A percentile compares a stretch with the other conserved stretches of the same genome.
phyloP scores from a whole-genome alignment of 1,284 basidiomycete species.

The Cerrena zonata region DNA sequence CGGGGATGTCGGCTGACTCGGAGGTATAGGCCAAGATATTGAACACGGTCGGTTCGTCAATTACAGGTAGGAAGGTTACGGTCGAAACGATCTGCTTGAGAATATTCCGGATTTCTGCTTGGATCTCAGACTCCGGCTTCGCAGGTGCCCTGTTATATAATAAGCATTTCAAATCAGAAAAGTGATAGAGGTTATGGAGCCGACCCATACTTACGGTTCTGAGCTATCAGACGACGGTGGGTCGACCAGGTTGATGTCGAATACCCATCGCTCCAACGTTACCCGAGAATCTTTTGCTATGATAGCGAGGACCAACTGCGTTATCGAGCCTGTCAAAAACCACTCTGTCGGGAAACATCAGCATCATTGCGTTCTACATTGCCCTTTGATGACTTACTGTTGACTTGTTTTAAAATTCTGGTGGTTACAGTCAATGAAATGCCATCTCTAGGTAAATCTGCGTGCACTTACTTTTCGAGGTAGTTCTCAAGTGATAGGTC shows the following conservation, averaged over 20 bases:
- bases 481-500: constrained; percentile 91
- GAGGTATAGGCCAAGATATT: constrained; percentile 93
- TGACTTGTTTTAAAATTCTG: constrained; percentile 86
- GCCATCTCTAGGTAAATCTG: not conserved
- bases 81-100: constrained; percentile 97
- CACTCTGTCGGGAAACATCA: constrained; percentile 56
- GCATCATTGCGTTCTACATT: not conserved
- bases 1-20: constrained; percentile 81
- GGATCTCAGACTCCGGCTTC: constrained; percentile 87
- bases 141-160: constrained; percentile 44
- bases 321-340: constrained; percentile 86
- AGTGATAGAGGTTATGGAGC: constrained; percentile 3
- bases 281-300: constrained; percentile 89
- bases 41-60: constrained; percentile 92
- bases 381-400: constrained; percentile 51
- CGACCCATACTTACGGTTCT: constrained; percentile 39
- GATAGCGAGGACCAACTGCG: constrained; percentile 91
- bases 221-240: constrained; percentile 39
- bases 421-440: not conserved
- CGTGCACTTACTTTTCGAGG: constrained; percentile 64
- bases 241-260: constrained; percentile 84
- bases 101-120: constrained; percentile 95
- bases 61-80: constrained; percentile 91
- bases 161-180: constrained; percentile 3
- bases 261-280: constrained; percentile 96